Conservation (phyloP, 2,329 filamentous ascomycete genomes). For the Cylindrodendrum hubeiense region DNA sequence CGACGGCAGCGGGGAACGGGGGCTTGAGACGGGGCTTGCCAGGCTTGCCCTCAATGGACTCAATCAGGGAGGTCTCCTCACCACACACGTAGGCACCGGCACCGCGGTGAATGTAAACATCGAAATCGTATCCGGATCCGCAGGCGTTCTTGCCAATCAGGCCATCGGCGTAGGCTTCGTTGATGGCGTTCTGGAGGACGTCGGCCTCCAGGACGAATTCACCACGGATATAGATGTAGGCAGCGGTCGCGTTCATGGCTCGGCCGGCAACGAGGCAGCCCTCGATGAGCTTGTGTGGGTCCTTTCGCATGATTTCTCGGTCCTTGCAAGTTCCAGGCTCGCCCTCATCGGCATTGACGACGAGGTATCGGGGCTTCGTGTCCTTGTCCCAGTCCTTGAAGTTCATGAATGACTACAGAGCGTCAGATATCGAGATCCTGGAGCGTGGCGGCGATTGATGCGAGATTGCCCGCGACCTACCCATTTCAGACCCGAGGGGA, state of each 20-base stretch:
- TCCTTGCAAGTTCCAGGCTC: constrained; percentile 99
- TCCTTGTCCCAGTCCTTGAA: constrained; percentile 99
- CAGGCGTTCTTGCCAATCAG: constrained; percentile 99
- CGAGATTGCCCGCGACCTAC: constrained; percentile 65
- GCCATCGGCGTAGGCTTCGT: constrained; percentile 95
- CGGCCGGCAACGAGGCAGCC: constrained; percentile 95
- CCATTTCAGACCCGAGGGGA: constrained; percentile 99
- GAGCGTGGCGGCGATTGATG: constrained; percentile 25
- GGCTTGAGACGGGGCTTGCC: constrained; percentile 99
- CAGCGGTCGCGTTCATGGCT: constrained; percentile 98
- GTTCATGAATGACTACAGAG: constrained; percentile 94
- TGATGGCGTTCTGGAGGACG: constrained; percentile 93
- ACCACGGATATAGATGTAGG: constrained; percentile 99
- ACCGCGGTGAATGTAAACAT: constrained; percentile 95
- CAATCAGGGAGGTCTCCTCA: constrained; percentile 97
- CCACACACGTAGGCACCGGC: constrained; percentile 98
- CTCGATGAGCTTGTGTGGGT: constrained; percentile 98
- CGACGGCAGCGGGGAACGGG: constrained; percentile 96
- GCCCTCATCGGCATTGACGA: constrained; percentile 98
- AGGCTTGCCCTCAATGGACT: constrained; percentile 97
- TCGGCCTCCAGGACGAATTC: constrained; percentile 98
- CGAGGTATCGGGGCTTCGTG: constrained; percentile 92
- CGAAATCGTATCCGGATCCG: constrained; percentile 96
- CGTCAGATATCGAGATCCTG: constrained; percentile 39
- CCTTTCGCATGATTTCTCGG: constrained; percentile 99